These are phyloP conservation scores for Filobasidium floriforme DNA, from an alignment of 768 basidiomycete species.

Conservation along the genomic window DNA sequence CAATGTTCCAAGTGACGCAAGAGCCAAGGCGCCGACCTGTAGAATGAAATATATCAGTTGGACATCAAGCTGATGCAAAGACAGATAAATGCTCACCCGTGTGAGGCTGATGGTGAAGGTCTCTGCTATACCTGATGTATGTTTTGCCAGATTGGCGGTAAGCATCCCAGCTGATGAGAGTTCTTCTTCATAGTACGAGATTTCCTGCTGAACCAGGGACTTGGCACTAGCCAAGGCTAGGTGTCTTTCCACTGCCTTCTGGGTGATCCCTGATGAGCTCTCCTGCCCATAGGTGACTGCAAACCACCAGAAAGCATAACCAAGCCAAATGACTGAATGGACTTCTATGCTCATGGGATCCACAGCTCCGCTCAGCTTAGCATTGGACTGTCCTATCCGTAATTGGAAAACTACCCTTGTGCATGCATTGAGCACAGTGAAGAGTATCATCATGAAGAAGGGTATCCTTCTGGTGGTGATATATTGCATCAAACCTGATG, in stretches of 20 bases:
- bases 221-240: neutral
- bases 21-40: neutral
- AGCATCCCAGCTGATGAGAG: neutral
- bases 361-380: no score
- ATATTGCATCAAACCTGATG: no score
- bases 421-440: no score
- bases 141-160: neutral
- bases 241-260: neutral
- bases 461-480: no score
- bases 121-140: neutral
- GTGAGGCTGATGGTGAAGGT: neutral
- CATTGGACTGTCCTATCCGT: no score
- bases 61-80: no score
- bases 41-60: neutral
- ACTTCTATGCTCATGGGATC: no score
- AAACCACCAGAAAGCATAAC: no score
- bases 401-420: no score
- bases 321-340: no score
- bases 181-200: neutral
- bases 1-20: neutral
- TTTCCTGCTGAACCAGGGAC: constrained; percentile 4
- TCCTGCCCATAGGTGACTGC: neutral
- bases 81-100: neutral
- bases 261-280: neutral
- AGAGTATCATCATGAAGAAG: no score